Evolutionary conservation across 352 stramenopile species (phyloP).

Genomic region (Elongisporangium undulatum): DNA sequence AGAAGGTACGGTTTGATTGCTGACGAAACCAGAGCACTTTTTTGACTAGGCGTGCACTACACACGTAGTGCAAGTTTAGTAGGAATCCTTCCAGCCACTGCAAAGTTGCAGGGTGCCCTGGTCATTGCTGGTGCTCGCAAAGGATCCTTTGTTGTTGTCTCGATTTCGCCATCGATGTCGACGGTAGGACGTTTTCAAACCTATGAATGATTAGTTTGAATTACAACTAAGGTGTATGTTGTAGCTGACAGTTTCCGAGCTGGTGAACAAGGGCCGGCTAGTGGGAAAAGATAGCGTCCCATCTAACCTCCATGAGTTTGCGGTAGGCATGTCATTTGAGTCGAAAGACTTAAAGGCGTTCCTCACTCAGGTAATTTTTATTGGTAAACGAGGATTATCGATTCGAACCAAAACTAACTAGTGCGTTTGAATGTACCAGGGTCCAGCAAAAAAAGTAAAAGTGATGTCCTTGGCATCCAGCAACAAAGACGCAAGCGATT

Average conservation of each 20-base stretch:
- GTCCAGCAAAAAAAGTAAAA: slow-evolving; percentile 49
- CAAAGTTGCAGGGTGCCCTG: slow-evolving; percentile 37
- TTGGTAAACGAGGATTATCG: no score
- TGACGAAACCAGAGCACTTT: background rate
- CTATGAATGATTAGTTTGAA: background rate
- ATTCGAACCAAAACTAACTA: background rate
- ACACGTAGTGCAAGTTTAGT: slow-evolving; percentile 23
- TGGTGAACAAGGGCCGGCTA: slow-evolving; percentile 48
- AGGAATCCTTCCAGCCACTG: slow-evolving; percentile 37
- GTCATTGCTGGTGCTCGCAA: slow-evolving; percentile 42
- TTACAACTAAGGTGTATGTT: background rate
- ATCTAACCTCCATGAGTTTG: slow-evolving; percentile 56
- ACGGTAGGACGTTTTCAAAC: slow-evolving; percentile 13
- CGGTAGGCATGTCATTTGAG: slow-evolving; percentile 31
- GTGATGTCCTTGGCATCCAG: slow-evolving; percentile 36
- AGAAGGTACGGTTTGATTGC: slow-evolving; percentile 29
- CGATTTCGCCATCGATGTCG: slow-evolving; percentile 30
- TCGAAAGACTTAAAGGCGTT: slow-evolving; percentile 40
- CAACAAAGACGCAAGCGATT: slow-evolving; percentile 17
- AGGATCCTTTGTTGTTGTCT: slow-evolving; percentile 38
- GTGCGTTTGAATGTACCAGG: background rate
- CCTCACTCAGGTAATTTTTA: slow-evolving; percentile 17
- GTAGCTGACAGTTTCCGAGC: slow-evolving; percentile 47
- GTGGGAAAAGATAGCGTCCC: slow-evolving; percentile 46
- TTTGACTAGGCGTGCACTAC: background rate